These are phyloP conservation scores for Coemansia sp. DNA, from an alignment of 192 early-diverging fungal genomes.

Conservation along the genomic window DNA sequence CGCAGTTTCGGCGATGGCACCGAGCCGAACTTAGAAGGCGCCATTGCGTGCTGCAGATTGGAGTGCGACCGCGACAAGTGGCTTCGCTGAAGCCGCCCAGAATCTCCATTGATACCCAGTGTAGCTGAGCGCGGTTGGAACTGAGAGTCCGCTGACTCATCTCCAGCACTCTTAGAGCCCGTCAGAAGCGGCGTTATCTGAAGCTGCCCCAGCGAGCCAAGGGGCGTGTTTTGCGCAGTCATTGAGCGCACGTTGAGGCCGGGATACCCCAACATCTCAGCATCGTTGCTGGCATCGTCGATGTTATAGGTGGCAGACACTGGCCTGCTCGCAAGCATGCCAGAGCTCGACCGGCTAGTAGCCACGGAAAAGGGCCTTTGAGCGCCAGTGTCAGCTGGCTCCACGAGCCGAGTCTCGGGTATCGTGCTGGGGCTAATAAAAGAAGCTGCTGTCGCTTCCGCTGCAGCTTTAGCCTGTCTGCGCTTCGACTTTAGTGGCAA, in stretches of 20 bases:
- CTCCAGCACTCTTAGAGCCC: neutral
- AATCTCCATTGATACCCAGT: neutral
- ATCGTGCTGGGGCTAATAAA: neutral
- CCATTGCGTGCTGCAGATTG: conserved; percentile 35
- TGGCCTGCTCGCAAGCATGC: conserved; percentile 40
- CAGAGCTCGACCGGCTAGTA: conserved; percentile 46
- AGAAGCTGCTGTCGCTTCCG: neutral
- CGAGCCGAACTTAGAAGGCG: neutral
- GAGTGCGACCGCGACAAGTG: conserved; percentile 43
- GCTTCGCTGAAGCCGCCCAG: conserved; percentile 17
- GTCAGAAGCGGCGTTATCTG: neutral
- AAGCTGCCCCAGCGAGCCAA: conserved; percentile 10
- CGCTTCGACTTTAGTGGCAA: conserved; percentile 28
- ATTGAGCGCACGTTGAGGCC: neutral
- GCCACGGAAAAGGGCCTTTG: conserved; percentile 7
- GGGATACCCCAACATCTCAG: conserved; percentile 12
- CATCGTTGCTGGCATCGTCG: conserved; percentile 26
- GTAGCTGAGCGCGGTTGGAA: neutral
- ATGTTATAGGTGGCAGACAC: conserved; percentile 13
- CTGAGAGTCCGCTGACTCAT: neutral
- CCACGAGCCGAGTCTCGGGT: neutral
- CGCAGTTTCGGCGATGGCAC: conserved; percentile 22
- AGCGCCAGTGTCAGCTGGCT: neutral
- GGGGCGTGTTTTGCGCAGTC: conserved; percentile 3
- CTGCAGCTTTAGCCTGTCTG: neutral